Evolutionary conservation across 352 stramenopile species (phyloP), one percentile per base, ranked within the genome.

Genomic region (Pelagophyceae sp.): DNA sequence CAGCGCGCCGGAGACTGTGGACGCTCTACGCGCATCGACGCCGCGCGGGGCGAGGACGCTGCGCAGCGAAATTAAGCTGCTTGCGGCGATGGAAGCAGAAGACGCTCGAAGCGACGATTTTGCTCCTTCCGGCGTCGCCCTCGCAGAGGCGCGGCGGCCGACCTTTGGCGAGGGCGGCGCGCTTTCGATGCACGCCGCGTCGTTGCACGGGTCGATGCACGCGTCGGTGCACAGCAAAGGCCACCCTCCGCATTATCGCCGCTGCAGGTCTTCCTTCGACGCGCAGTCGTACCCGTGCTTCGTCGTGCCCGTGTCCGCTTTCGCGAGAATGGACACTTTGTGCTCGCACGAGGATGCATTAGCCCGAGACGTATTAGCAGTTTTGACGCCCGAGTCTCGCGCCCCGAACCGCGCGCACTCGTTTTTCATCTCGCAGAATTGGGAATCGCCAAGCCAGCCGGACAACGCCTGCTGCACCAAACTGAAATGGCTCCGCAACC

Each of bases 361-460:
- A 1, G 3, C 27, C 3, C 6, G 6, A 27, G 31, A n/a, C 29
- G 61, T 29, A 2, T 27, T 71, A 37, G 61, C 37, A 27, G 19
- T 32, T 2, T 31, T 71, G 3, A 71, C 61, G 61, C 61, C 61
- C 19, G n/a, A 40, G 3, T 71, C 61, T 1, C 6, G 3, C 29
- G 61, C 61, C 6, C 61, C 61, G 11, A 71, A 38, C 61, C 38
- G n/a, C 3, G 61, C 61, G 29, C 38, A 6, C 61, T 32, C 61
- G 29, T 71, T 29, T 25, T 71, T 71, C 61, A 71, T 71, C 27
- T 45, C 31, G 2, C 61, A 71, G 29, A 71, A 71, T 31, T 71
- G 61, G 61, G 61, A 71, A 31, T 32, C 61, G 29, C 38, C 23
- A 27, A 31, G 61, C 29, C 33, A 45, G 11, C 61, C 61, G 29